Evolutionary conservation across 352 stramenopile genomes (phyloP).

Genomic region (Pythium folliculosum): DNA sequence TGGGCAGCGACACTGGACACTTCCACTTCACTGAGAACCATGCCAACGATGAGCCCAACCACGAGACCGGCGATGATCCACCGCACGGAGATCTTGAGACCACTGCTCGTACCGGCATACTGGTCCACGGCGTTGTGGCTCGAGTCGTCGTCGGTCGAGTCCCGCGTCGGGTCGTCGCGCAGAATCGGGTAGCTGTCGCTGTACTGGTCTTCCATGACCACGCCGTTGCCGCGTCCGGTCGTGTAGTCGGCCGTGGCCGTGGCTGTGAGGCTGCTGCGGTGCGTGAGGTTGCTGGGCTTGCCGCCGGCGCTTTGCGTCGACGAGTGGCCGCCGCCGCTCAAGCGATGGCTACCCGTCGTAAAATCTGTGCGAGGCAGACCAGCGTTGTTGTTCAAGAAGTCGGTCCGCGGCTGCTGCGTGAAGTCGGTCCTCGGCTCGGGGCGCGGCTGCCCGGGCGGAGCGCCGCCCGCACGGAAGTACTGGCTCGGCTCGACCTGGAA

Average conservation of each 20-base stretch:
- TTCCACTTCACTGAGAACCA: constrained; percentile 43
- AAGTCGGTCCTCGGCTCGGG: neutral
- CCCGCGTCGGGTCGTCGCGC: constrained; percentile 8
- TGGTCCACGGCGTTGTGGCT: constrained; percentile 8
- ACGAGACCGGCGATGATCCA: constrained; percentile 52
- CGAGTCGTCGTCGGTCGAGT: neutral
- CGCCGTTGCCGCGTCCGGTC: neutral
- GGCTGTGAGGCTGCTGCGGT: neutral
- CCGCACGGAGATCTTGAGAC: constrained; percentile 46
- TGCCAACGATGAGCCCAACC: constrained; percentile 45
- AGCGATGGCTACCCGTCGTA: constrained; percentile 1
- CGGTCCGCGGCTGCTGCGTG: constrained; percentile 5
- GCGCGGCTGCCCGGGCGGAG: neutral
- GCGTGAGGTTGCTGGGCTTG: neutral
- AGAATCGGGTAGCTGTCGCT: constrained; percentile 14
- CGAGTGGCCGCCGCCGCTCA: neutral
- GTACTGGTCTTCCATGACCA: neutral
- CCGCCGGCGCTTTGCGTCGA: neutral
- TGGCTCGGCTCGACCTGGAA: constrained; percentile 1
- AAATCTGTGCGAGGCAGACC: constrained; percentile 12
- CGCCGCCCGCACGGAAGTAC: neutral
- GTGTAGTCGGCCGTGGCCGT: constrained; percentile 3
- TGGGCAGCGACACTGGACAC: constrained; percentile 38
- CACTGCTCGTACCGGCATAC: constrained; percentile 44
- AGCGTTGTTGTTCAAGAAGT: constrained; percentile 6